Evolutionary conservation across 305 asterid genomes (phyloP).

Genomic region (Fraxinus paxiana): DNA sequence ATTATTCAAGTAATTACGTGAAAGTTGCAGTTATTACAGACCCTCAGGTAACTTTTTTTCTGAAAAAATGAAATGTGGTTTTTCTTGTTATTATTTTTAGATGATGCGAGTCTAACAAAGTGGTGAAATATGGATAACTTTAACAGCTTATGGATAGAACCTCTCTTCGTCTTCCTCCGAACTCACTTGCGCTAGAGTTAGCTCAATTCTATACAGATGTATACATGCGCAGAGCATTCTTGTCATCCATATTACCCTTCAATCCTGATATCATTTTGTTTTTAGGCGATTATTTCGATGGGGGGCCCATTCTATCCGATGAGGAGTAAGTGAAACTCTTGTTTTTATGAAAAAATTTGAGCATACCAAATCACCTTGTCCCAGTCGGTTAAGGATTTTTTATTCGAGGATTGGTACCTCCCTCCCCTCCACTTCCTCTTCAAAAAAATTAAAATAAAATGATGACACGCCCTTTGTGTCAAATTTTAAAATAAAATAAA

Average conservation of each 20-base stretch:
- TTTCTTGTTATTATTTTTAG: slow-evolving; percentile 8
- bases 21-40: slow-evolving; percentile 80
- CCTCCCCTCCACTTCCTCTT: not conserved
- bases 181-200: slow-evolving; percentile 68
- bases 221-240: slow-evolving; percentile 88
- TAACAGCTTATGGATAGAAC: slow-evolving; percentile 90
- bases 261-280: slow-evolving; percentile 76
- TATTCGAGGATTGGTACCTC: not conserved
- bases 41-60: slow-evolving; percentile 66
- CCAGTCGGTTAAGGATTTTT: not conserved
- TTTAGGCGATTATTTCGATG: slow-evolving; percentile 91
- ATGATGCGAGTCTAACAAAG: not conserved
- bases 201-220: slow-evolving; percentile 86
- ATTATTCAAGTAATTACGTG: slow-evolving; percentile 47
- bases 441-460: not conserved
- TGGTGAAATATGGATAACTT: slow-evolving; percentile 10
- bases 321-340: slow-evolving; percentile 62
- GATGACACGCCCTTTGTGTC: not conserved
- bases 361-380: not conserved
- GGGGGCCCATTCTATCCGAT: slow-evolving; percentile 64
- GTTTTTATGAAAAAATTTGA: not conserved
- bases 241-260: slow-evolving; percentile 76
- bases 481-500: not conserved
- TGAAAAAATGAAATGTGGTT: not conserved
- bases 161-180: slow-evolving; percentile 69